Conservation (phyloP, 2,329 filamentous ascomycete species). For the Stachybotrys chartarum region DNA sequence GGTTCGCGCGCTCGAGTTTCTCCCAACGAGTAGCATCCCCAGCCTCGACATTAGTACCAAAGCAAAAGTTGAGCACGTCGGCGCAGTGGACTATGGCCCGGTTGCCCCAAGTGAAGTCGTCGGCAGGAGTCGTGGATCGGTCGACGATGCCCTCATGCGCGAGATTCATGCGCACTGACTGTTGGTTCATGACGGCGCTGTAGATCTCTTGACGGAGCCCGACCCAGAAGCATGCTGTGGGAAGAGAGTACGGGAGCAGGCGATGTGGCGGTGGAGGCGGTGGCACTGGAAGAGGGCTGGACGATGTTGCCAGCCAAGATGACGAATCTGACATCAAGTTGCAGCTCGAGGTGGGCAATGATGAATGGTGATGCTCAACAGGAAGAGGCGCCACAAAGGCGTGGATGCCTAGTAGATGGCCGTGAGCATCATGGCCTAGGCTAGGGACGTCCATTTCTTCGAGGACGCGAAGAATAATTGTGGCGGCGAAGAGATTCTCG, state of each 20-base stretch:
- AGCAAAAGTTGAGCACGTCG: slow-evolving; percentile 58
- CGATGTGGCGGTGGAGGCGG: slow-evolving; percentile 19
- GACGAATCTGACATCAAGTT: neutral
- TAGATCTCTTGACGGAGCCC: slow-evolving; percentile 54
- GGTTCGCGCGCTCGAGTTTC: slow-evolving; percentile 25
- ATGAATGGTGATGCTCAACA: neutral
- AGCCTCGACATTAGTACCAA: slow-evolving; percentile 30
- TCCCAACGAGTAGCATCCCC: slow-evolving; percentile 5
- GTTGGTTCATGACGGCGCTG: slow-evolving; percentile 41
- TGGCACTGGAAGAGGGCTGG: slow-evolving; percentile 5
- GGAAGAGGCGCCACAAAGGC: slow-evolving; percentile 28
- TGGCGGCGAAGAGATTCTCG: slow-evolving; percentile 48
- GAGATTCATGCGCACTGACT: slow-evolving; percentile 40
- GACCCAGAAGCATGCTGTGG: slow-evolving; percentile 50
- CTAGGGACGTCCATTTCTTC: slow-evolving; percentile 42
- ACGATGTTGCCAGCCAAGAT: neutral
- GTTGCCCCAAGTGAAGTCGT: slow-evolving; percentile 53
- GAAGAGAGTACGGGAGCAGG: slow-evolving; percentile 27
- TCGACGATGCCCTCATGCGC: slow-evolving; percentile 40
- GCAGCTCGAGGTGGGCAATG: neutral
- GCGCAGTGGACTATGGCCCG: slow-evolving; percentile 54
- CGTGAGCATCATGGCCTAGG: slow-evolving; percentile 36
- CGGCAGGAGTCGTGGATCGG: slow-evolving; percentile 36
- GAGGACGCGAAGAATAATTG: slow-evolving; percentile 48
- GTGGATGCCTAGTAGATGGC: slow-evolving; percentile 38